A percentile compares a stretch with the other conserved stretches of the same genome.
Conservation (phyloP, 768 basidiomycete species). For the Xanthoconium purpureum region DNA sequence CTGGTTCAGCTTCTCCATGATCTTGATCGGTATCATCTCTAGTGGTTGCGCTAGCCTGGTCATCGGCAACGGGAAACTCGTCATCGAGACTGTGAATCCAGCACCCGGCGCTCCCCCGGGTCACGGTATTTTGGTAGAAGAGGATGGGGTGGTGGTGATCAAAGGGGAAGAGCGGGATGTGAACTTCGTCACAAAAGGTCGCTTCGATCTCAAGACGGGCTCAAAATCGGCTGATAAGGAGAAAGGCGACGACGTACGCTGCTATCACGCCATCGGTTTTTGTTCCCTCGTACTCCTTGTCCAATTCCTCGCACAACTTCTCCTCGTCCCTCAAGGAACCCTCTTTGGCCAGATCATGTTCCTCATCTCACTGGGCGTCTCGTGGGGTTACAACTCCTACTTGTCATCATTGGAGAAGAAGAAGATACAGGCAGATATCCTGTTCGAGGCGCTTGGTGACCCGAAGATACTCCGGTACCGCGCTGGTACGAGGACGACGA, state of each 20-base stretch:
- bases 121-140: conserved; percentile 26
- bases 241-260: neutral
- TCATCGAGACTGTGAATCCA: conserved; percentile 12
- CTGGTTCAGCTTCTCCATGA: conserved; percentile 33
- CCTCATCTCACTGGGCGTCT: conserved; percentile 27
- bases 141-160: conserved; percentile 24
- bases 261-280: conserved; percentile 19
- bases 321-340: conserved; percentile 32
- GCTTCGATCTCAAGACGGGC: conserved; percentile 21
- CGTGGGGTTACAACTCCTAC: conserved; percentile 35
- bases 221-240: neutral
- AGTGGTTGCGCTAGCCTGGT: conserved; percentile 26
- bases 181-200: conserved; percentile 29
- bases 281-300: conserved; percentile 27
- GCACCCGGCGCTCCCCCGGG: conserved; percentile 25
- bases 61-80: conserved; percentile 27
- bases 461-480: conserved; percentile 13
- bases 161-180: conserved; percentile 28
- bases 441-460: conserved; percentile 12
- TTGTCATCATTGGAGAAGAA: conserved; percentile 36
- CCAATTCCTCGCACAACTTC: conserved; percentile 34
- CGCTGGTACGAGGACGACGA: conserved; percentile 19
- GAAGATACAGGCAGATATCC: conserved; percentile 19
- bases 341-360: conserved; percentile 39
- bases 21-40: conserved; percentile 32